phyloP scores from a whole-genome alignment of 306 rosid species.

The Cajanus cajan region DNA sequence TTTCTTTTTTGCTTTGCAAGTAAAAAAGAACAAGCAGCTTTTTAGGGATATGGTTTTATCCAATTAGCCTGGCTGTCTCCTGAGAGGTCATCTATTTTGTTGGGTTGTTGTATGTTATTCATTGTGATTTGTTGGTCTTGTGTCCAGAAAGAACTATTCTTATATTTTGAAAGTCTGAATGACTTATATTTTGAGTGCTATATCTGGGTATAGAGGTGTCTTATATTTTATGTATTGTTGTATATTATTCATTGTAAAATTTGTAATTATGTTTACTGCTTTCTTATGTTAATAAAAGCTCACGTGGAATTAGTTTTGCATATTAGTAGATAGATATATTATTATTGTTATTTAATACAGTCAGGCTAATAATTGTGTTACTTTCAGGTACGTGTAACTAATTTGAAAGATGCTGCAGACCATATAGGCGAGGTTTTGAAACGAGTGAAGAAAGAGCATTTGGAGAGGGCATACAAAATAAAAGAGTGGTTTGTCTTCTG shows the following conservation, averaged over 20 bases:
- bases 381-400: constrained; percentile 90
- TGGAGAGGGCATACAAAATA: constrained; percentile 87
- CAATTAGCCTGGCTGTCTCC: background rate
- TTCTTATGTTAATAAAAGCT: background rate
- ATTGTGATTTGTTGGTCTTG: background rate
- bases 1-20: background rate
- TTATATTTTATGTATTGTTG: too few species aligned
- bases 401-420: constrained; percentile 88
- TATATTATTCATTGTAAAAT: too few species aligned
- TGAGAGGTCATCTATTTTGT: background rate
- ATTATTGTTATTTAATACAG: background rate
- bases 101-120: background rate
- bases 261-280: background rate
- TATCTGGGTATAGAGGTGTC: background rate
- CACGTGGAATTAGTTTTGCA: constrained; percentile 12
- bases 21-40: background rate
- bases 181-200: background rate
- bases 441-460: constrained; percentile 87
- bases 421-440: constrained; percentile 94
- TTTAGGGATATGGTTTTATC: background rate
- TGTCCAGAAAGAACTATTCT: background rate
- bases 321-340: background rate
- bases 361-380: background rate
- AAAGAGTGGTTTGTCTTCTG: constrained; percentile 57
- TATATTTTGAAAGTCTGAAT: background rate